phyloP scores from a whole-genome alignment of 331 rosid genomes.

The Acacia pycnantha region DNA sequence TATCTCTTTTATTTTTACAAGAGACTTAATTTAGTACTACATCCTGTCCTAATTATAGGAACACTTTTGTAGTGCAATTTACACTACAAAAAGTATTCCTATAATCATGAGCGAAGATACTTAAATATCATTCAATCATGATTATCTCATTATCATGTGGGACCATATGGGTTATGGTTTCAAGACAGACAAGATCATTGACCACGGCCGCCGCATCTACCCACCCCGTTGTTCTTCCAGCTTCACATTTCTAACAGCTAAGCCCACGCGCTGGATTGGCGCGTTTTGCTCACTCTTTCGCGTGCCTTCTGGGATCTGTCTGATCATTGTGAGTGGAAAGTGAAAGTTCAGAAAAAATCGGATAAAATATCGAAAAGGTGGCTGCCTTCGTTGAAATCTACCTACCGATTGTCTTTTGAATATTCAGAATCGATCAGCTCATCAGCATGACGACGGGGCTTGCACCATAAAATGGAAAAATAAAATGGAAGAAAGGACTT shows the following conservation, averaged over 20 bases:
- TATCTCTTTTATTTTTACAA: no score
- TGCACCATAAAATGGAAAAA: background rate
- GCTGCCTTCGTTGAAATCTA: background rate
- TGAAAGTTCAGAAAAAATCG: background rate
- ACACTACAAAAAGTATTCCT: no score
- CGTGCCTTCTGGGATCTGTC: background rate
- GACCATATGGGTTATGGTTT: background rate
- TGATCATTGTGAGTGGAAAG: background rate
- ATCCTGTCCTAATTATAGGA: no score
- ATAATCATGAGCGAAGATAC: no score
- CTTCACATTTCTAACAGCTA: background rate
- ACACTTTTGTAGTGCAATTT: no score
- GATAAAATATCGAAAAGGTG: background rate
- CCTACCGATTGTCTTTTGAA: background rate
- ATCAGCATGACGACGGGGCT: constrained; percentile 22
- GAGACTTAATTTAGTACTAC: no score
- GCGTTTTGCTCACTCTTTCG: background rate
- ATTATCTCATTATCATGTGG: background rate
- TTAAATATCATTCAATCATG: background rate
- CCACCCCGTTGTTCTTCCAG: background rate
- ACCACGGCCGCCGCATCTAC: background rate
- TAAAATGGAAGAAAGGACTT: no score
- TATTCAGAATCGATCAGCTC: background rate
- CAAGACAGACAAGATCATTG: background rate
- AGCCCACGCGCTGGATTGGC: background rate